Percentiles rank a stretch among this genome's conserved stretches.
phyloP scores from a whole-genome alignment of 768 basidiomycete species.

The Sarcodon sp. region DNA sequence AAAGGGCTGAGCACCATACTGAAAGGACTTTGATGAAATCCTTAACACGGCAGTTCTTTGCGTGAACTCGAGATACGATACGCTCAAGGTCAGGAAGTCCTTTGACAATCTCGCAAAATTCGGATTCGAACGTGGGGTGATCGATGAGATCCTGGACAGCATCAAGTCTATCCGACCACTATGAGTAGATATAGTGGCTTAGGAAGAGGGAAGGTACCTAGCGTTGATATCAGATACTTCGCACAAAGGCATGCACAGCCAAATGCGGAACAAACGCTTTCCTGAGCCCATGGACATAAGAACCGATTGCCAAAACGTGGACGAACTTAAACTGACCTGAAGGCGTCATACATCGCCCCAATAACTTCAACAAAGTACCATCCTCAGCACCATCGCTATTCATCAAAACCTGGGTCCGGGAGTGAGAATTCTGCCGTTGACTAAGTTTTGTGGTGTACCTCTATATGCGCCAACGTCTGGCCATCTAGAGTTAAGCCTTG shows the following conservation, averaged over 20 bases:
- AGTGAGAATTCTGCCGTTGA: neutral
- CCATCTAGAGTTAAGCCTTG: conserved; percentile 82
- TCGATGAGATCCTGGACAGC: conserved; percentile 87
- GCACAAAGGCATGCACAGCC: conserved; percentile 88
- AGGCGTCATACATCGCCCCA: conserved; percentile 80
- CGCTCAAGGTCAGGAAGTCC: conserved; percentile 88
- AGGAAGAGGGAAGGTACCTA: conserved; percentile 31
- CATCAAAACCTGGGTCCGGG: conserved; percentile 45
- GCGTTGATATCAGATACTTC: conserved; percentile 80
- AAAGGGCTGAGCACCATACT: conserved; percentile 26
- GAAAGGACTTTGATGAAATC: conserved; percentile 80
- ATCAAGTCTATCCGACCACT: conserved; percentile 49
- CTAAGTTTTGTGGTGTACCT: conserved; percentile 32
- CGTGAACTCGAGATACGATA: conserved; percentile 89
- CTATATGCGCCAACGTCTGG: conserved; percentile 89
- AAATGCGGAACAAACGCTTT: conserved; percentile 91
- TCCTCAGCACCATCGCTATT: conserved; percentile 94
- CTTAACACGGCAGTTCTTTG: conserved; percentile 74
- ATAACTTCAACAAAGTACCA: conserved; percentile 73
- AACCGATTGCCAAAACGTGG: conserved; percentile 3
- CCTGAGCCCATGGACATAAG: conserved; percentile 30
- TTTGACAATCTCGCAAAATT: conserved; percentile 67
- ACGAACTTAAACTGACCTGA: conserved; percentile 45
- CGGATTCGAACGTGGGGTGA: conserved; percentile 61
- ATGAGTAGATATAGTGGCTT: neutral